These are phyloP conservation scores for Pseudotulostoma volvatum DNA, from an alignment of 495 filamentous ascomycete genomes.

Conservation along the genomic window DNA sequence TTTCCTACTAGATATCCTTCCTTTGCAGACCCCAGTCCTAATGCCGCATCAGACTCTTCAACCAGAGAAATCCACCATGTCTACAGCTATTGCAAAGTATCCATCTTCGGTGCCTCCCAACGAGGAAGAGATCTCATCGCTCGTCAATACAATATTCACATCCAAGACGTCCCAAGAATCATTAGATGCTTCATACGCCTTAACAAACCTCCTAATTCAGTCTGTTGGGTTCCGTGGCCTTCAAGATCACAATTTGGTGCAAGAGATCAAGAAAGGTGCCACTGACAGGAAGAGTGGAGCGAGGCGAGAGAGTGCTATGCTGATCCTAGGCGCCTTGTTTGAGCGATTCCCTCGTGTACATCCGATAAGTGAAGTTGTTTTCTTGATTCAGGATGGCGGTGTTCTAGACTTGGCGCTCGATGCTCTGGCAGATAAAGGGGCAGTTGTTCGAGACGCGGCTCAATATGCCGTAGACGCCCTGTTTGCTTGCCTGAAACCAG, in stretches of 20 bases:
- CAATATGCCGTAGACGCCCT: conserved; percentile 89
- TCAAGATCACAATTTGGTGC: conserved; percentile 50
- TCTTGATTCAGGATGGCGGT: conserved; percentile 64
- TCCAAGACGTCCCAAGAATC: conserved; percentile 73
- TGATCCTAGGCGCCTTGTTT: conserved; percentile 81
- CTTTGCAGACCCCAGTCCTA: conserved; percentile 12
- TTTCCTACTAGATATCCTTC: neutral
- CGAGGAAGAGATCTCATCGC: conserved; percentile 50
- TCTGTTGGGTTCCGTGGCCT: conserved; percentile 66
- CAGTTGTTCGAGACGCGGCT: conserved; percentile 74
- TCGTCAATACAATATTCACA: conserved; percentile 61
- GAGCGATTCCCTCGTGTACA: conserved; percentile 71
- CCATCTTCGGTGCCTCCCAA: conserved; percentile 43
- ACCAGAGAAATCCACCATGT: conserved; percentile 39
- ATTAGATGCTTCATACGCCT: conserved; percentile 68
- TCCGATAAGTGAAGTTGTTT: conserved; percentile 60
- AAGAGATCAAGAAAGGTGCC: conserved; percentile 66
- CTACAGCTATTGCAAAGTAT: conserved; percentile 41
- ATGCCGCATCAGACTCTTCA: conserved; percentile 55
- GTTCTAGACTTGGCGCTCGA: conserved; percentile 63
- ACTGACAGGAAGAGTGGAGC: conserved; percentile 85
- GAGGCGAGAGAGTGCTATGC: conserved; percentile 82
- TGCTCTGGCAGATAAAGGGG: conserved; percentile 75
- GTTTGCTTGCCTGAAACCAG: conserved; percentile 59
- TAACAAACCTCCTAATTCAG: conserved; percentile 64